A percentile compares a stretch with the other conserved stretches of the same genome.
Evolutionary conservation across 2,329 filamentous ascomycete species (phyloP).

Genomic region (Alternaria postmessia): DNA sequence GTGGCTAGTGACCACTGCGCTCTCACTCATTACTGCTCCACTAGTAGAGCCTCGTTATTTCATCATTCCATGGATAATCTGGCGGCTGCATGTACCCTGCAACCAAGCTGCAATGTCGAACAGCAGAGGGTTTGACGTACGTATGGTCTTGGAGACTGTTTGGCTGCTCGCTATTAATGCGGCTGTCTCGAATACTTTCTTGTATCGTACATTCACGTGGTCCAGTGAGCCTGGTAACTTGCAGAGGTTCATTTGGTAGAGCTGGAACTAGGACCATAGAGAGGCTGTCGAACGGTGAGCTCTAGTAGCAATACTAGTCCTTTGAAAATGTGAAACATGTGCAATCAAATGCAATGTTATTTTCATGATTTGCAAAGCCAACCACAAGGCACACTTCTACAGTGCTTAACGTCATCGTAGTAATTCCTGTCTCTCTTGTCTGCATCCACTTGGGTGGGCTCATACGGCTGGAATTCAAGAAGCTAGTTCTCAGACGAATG

Average conservation of each 20-base stretch:
- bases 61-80: slow-evolving; percentile 93
- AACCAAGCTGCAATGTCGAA: slow-evolving; percentile 35
- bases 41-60: slow-evolving; percentile 96
- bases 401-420: too few relatives aligned
- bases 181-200: slow-evolving; percentile 74
- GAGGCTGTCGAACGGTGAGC: not conserved
- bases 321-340: not conserved
- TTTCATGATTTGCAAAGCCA: too few relatives aligned
- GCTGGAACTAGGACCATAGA: not conserved
- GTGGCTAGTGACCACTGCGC: slow-evolving; percentile 73
- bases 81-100: slow-evolving; percentile 78
- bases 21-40: slow-evolving; percentile 86
- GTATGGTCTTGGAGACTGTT: slow-evolving; percentile 68
- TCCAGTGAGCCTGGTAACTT: slow-evolving; percentile 63
- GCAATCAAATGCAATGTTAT: not conserved
- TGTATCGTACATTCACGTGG: slow-evolving; percentile 75
- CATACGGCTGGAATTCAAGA: too few relatives aligned
- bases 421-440: too few relatives aligned
- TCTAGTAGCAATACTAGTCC: not conserved
- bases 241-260: slow-evolving; percentile 78
- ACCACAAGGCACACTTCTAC: too few relatives aligned
- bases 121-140: slow-evolving; percentile 45
- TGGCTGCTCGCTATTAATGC: slow-evolving; percentile 75
- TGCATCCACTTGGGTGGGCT: too few relatives aligned
- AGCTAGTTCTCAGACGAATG: too few relatives aligned